Evolutionary conservation across 106 monocot species (phyloP).

Genomic region (Dioscorea dumetorum): DNA sequence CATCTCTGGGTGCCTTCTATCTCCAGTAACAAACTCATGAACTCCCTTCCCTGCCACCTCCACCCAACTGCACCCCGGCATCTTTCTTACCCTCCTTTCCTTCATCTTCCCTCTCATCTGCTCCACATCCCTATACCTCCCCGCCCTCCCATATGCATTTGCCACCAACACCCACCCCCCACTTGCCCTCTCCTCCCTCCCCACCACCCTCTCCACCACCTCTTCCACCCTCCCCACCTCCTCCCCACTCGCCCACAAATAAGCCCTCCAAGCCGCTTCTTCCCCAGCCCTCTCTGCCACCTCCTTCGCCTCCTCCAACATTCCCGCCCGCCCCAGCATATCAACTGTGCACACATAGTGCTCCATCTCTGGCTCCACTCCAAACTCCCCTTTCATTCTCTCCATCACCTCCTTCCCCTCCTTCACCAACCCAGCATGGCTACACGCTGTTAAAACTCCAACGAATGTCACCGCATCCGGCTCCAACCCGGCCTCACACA

Average conservation of each 20-base stretch:
- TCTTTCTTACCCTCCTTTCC: slow-evolving; percentile 42
- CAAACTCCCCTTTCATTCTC: slow-evolving; percentile 40
- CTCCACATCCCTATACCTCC: slow-evolving; percentile 37
- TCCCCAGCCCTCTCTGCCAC: slow-evolving; percentile 25
- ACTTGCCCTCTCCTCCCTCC: slow-evolving; percentile 38
- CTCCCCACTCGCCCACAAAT: slow-evolving; percentile 60
- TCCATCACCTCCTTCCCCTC: slow-evolving; percentile 35
- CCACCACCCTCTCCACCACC: slow-evolving; percentile 34
- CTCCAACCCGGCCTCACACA: slow-evolving; percentile 19
- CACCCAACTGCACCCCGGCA: slow-evolving; percentile 76
- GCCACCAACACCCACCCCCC: slow-evolving; percentile 63
- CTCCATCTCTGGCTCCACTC: slow-evolving; percentile 41
- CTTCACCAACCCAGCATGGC: slow-evolving; percentile 58
- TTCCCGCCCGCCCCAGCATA: slow-evolving; percentile 72
- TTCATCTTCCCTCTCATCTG: slow-evolving; percentile 48
- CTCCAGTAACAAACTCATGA: slow-evolving; percentile 44
- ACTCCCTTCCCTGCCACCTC: slow-evolving; percentile 36
- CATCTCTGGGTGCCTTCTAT: slow-evolving; percentile 22
- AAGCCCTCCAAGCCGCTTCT: slow-evolving; percentile 51
- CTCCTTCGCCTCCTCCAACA: slow-evolving; percentile 45
- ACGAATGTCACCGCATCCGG: slow-evolving; percentile 70
- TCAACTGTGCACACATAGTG: slow-evolving; percentile 78
- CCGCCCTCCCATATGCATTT: slow-evolving; percentile 47
- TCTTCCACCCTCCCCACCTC: slow-evolving; percentile 31
- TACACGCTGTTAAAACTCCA: slow-evolving; percentile 64